These are phyloP conservation scores for Parvularia atlantis DNA, from an alignment of 78 protist genomes.

Conservation along the genomic window DNA sequence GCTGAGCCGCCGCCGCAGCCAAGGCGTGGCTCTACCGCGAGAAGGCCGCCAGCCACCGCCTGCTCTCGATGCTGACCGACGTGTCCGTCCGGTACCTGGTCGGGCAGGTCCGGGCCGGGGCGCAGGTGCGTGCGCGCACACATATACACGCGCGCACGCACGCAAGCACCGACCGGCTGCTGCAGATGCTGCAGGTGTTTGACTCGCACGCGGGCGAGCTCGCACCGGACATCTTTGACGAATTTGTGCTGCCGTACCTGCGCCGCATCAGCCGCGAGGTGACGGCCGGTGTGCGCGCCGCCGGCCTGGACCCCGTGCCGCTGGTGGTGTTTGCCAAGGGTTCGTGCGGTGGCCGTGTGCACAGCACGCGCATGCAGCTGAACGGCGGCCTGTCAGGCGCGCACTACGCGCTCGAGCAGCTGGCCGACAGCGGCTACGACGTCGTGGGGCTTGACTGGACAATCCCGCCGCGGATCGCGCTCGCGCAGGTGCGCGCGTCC, in stretches of 20 bases:
- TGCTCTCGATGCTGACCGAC: conserved; percentile 41
- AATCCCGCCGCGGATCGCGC: conserved; percentile 36
- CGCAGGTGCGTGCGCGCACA: conserved; percentile 25
- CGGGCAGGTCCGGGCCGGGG: conserved; percentile 70
- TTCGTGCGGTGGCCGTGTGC: no score
- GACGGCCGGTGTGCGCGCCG: conserved; percentile 22
- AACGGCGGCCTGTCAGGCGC: neutral
- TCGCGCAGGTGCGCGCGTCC: neutral
- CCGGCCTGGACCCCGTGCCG: conserved; percentile 41
- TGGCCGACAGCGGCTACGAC: conserved; percentile 28
- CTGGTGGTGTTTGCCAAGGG: conserved; percentile 67
- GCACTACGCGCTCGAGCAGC: conserved; percentile 17
- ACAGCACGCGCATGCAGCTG: no score
- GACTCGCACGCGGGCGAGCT: conserved; percentile 79
- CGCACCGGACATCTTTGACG: conserved; percentile 32
- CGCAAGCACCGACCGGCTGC: no score
- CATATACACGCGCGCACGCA: no score
- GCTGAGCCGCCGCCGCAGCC: conserved; percentile 11
- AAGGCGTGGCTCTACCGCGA: conserved; percentile 51
- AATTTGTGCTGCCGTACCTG: conserved; percentile 52
- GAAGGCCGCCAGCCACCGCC: conserved; percentile 39
- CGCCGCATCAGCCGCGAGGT: conserved; percentile 27
- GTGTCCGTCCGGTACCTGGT: conserved; percentile 44
- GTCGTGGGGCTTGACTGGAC: conserved; percentile 71
- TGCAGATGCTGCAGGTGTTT: conserved; percentile 58